Evolutionary conservation across 2,329 filamentous ascomycete species (phyloP), one percentile per base, ranked within the genome.

Genomic region (Exophiala sp.): DNA sequence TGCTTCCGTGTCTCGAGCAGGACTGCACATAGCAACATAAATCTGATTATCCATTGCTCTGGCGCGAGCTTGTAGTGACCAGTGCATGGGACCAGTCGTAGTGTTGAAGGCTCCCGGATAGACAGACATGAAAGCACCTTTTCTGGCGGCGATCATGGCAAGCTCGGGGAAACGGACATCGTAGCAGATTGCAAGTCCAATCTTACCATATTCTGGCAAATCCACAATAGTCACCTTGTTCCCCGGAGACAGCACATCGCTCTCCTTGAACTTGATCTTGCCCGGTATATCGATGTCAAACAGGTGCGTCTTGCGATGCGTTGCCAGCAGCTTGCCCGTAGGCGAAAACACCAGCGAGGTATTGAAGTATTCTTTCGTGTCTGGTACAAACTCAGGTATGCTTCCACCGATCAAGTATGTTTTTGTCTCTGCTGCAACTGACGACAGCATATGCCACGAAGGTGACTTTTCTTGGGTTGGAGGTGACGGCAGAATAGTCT

Each of bases 281-380:
- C 91, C 92, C 0, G 94, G 94, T 60, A 99, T 97, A 70, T 95
- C 87, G 65, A 99, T 99, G 73, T 97, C 94, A 72, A 99, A 99
- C 40, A 99, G 80, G 72, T 99, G 94, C 40, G 94, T 85, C 75
- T 99, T 99, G 64, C 94, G 84, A 71, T 97, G 91, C 2, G 85
- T 89, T 5, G 85, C 89, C n/a, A 99, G 78, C 45, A 96, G 78
- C n/a, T 79, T 70, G 3, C 94, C 94, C 8, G 79, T 74, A 0
- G 91, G 91, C 0, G 79, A 82, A 72, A 99, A 99, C 6, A 87
- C 84, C 43, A 99, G 77, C 24, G 84, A 87, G 2, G 94, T 97
- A 75, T 99, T 99, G 79, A 94, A 96, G 74, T 91, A 88, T 62
- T 82, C 83, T 63, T 88, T 87, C 12, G 77, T 81, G 9, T 75